Base-by-base conservation (phyloP, 1,139 yeast species). In the Yamadazyma jaroonii region DNA sequence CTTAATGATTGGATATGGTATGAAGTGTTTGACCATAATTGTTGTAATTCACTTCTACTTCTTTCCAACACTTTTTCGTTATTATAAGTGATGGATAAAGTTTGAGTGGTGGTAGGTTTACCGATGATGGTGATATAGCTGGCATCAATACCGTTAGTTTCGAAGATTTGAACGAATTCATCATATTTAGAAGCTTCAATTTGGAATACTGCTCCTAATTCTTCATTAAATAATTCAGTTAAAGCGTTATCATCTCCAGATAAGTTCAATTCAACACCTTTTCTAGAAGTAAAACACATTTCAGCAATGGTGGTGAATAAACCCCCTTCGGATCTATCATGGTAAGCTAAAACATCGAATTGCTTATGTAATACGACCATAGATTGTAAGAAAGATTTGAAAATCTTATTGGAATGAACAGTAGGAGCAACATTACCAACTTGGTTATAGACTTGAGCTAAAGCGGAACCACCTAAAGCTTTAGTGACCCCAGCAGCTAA, bases 311-410 rank as follows among this genome's bases (percentile, higher is more conserved):
- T 83, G 35, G 86, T 81, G 44, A 90, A 67, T 53, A 90, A 72
- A 56, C 99, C 99, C 74, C 99, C 99, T 62, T 94, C 99, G 15
- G 96, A 87, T 57, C 94, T 77, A 63, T 94, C 99, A 57, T 94
- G 99, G 67, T 94, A 94, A 8, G 97, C 88, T 54, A 83, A 72
- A 13, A 94, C 94, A 40, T 77, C 74, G 36, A 79, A 70, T 32
- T 68, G 57, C 53, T 76, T 72, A 60, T 94, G 99, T 52, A 94
- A 73, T 14, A 69, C 75, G 44, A 84, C 73, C 46, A 88, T 66
- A 9, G 95, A 70, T 43, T 75, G 69, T 56, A 92, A 72, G 66
- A 89, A 85, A 14, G 77, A 67, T 64, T 83, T 85, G 50, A 94
- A 72, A 3, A 77, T 47, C 28, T 60, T 49, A 49, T 81, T 66